phyloP scores from a whole-genome alignment of 2,329 filamentous ascomycete genomes.

The Cordyceps pruinosa region DNA sequence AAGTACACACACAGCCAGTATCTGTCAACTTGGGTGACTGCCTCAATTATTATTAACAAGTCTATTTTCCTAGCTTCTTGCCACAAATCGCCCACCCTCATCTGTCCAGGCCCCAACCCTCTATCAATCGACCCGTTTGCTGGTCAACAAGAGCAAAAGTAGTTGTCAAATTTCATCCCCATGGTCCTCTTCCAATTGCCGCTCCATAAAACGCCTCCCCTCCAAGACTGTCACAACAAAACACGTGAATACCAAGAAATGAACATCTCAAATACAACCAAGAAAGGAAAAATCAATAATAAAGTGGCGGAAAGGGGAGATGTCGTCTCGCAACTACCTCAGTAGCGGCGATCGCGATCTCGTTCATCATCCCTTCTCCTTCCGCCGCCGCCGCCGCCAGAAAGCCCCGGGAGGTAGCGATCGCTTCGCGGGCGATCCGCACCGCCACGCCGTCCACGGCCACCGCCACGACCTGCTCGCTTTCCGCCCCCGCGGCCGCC shows the following conservation, averaged over 20 bases:
- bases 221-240: not conserved
- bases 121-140: not conserved
- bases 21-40: not conserved
- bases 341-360: slow-evolving; percentile 6
- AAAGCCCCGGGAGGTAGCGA: slow-evolving; percentile 26
- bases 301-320: no score
- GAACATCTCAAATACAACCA: not conserved
- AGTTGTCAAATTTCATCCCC: not conserved
- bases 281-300: not conserved
- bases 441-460: slow-evolving; percentile 18
- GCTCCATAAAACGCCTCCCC: not conserved
- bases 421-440: slow-evolving; percentile 24
- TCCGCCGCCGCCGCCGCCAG: slow-evolving; percentile 16
- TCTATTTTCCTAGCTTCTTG: not conserved
- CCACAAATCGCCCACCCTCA: not conserved
- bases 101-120: not conserved
- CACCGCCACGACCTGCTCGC: slow-evolving; percentile 20
- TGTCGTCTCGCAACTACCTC: not conserved
- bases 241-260: not conserved
- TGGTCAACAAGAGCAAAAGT: not conserved
- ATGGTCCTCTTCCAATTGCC: not conserved
- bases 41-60: not conserved
- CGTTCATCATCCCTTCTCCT: slow-evolving; percentile 14
- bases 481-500: slow-evolving; percentile 24
- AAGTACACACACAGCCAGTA: no score